Evolutionary conservation across 495 filamentous ascomycete species (phyloP).

Genomic region (Pseudotulostoma volvatum): DNA sequence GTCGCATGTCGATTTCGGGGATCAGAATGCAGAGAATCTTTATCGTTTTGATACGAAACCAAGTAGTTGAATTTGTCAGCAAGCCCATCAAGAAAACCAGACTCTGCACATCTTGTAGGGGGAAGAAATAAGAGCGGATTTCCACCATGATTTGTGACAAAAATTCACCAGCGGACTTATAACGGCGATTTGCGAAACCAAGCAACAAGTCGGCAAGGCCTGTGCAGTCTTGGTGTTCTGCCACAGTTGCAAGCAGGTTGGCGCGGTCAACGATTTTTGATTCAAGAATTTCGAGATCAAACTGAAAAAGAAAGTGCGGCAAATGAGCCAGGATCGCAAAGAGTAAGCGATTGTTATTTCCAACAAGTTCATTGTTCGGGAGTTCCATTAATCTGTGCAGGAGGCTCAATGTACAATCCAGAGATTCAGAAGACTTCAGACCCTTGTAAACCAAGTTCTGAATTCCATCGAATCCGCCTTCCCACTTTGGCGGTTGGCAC

Average conservation of each 20-base stretch:
- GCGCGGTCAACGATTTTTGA: constrained; percentile 42
- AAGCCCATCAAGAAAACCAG: constrained; percentile 84
- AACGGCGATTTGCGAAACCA: constrained; percentile 50
- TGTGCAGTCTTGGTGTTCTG: constrained; percentile 44
- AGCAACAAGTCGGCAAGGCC: constrained; percentile 39
- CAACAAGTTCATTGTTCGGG: constrained; percentile 66
- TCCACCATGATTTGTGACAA: constrained; percentile 57
- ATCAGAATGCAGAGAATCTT: constrained; percentile 72
- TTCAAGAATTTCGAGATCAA: constrained; percentile 47
- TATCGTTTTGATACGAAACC: constrained; percentile 87
- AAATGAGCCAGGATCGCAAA: constrained; percentile 79
- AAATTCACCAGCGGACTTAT: constrained; percentile 61
- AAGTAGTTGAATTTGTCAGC: constrained; percentile 69
- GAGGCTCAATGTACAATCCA: constrained; percentile 57
- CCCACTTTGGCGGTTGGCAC: constrained; percentile 72
- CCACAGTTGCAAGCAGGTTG: constrained; percentile 49
- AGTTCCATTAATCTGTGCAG: constrained; percentile 65
- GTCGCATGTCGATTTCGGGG: constrained; percentile 84
- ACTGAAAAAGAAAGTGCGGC: constrained; percentile 67
- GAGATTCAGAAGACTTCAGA: constrained; percentile 66
- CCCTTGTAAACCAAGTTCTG: constrained; percentile 81
- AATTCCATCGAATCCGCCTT: constrained; percentile 74
- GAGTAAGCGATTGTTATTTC: constrained; percentile 61
- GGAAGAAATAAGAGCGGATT: constrained; percentile 64
- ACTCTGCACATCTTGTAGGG: constrained; percentile 66